These are phyloP conservation scores for Penicillium taxi DNA, from an alignment of 495 filamentous ascomycete species.

Conservation along the genomic window DNA sequence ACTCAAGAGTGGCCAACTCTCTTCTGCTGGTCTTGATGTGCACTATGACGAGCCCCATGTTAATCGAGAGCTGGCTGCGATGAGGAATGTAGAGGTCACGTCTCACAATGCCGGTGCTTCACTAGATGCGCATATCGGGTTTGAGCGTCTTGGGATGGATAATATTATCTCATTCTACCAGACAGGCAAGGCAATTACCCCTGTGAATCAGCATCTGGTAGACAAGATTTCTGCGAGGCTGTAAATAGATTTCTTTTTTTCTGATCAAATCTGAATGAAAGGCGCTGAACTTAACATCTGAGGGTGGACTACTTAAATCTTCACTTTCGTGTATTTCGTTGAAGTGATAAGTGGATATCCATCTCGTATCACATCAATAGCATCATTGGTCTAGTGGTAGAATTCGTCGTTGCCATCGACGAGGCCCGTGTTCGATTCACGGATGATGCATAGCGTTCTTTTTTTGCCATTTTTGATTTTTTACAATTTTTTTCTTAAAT, in stretches of 20 bases:
- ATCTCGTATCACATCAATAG: slow-evolving; percentile 25
- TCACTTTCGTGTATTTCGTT: too few species aligned
- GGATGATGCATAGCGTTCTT: slow-evolving; percentile 52
- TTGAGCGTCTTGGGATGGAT: slow-evolving; percentile 65
- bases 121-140: slow-evolving; percentile 62
- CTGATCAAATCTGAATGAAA: too few species aligned
- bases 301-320: too few species aligned
- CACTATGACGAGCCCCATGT: slow-evolving; percentile 48
- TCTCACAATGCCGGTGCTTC: slow-evolving; percentile 67
- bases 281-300: too few species aligned
- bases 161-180: slow-evolving; percentile 57
- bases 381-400: slow-evolving; percentile 54
- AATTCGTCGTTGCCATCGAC: slow-evolving; percentile 55
- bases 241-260: too few species aligned
- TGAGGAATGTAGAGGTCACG: slow-evolving; percentile 53
- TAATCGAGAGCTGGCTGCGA: slow-evolving; percentile 40
- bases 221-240: too few species aligned
- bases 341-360: too few species aligned
- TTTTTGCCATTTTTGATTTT: too few species aligned
- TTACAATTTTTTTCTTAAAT: background rate
- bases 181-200: slow-evolving; percentile 49
- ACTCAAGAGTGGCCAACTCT: slow-evolving; percentile 46
- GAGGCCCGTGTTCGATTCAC: slow-evolving; percentile 54
- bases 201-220: slow-evolving; percentile 55
- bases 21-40: slow-evolving; percentile 59